Evolutionary conservation across 2,329 filamentous ascomycete species (phyloP), one percentile per base, ranked within the genome.

Genomic region (Nigrospora oryzae): DNA sequence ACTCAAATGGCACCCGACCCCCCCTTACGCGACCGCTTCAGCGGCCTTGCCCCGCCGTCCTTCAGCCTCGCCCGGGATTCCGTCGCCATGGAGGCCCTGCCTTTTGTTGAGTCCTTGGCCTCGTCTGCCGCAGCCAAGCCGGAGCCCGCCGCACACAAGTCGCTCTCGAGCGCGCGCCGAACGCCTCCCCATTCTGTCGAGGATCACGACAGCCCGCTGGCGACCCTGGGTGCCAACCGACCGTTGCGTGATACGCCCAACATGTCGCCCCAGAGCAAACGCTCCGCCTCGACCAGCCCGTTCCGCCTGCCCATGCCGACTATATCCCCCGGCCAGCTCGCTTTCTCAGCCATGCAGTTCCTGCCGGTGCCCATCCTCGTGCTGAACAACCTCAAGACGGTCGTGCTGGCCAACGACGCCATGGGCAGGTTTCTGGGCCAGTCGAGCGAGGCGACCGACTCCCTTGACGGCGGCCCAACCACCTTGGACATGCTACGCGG

Each of bases 361-460:
- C 69, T 90, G 5, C 86, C 86, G 0, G 78, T 87, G 39, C 86
- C 86, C 0, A 61, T 87, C 5, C 61, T 89, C 33, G 79, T 90
- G 1, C 65, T 90, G 33, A 83, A 82, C 42, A 77, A 73, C 33
- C 56, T 77, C 30, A 89, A 89, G 62, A 85, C 81, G 0, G 75
- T 89, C 3, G 73, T 86, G 1, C 63, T 89, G 36, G 85, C 84
- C 31, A 90, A 90, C 54, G 83, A 89, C 53, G 81, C 86, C 16
- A 83, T 89, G 77, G 83, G 80, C 1, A 73, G 79, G 44, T 64
- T 90, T 54, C 64, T 90, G 17, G 82, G 79, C 4, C 68, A 86
- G 40, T 68, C 78, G 23, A 51, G 57, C 3, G 67, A 70, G 14
- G 62, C 68, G 17, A 55, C 62, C 37, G 60, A 60, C 16, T 59